phyloP scores from a whole-genome alignment of 2,329 filamentous ascomycete species.

The Phialophora chinensis region DNA sequence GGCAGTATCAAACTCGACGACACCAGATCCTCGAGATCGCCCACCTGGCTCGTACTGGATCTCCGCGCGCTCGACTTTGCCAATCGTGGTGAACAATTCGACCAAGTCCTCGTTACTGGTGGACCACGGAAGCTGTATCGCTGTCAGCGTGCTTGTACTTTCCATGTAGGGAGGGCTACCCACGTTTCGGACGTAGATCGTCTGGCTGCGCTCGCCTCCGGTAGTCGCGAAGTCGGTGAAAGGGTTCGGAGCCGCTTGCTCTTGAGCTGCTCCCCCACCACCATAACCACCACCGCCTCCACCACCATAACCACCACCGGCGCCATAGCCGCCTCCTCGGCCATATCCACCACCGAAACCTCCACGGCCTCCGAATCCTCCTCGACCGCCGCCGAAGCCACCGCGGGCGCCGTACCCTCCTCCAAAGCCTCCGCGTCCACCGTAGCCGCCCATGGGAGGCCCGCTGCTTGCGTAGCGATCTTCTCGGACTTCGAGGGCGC shows the following conservation, averaged over 20 bases:
- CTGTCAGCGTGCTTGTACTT: conserved; percentile 38
- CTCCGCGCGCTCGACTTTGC: conserved; percentile 97
- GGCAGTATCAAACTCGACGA: conserved; percentile 86
- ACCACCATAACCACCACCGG: conserved; percentile 26
- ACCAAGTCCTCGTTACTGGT: conserved; percentile 98
- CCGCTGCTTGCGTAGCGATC: conserved; percentile 78
- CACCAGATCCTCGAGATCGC: conserved; percentile 90
- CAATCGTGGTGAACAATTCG: conserved; percentile 96
- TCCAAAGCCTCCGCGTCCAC: conserved; percentile 54
- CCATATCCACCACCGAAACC: conserved; percentile 30
- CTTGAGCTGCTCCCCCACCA: conserved; percentile 45
- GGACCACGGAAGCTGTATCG: conserved; percentile 85
- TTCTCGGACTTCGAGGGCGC: conserved; percentile 90
- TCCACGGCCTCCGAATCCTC: conserved; percentile 47
- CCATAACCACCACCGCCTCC: conserved; percentile 42
- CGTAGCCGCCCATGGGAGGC: conserved; percentile 47
- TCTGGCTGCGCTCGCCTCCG: conserved; percentile 80
- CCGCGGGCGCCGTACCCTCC: conserved; percentile 62
- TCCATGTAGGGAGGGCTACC: conserved; percentile 53
- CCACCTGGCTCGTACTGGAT: conserved; percentile 98
- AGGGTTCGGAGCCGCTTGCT: conserved; percentile 70
- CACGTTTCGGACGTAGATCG: conserved; percentile 96
- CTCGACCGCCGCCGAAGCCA: conserved; percentile 49
- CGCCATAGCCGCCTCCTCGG: conserved; percentile 46
- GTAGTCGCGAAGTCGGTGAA: conserved; percentile 93